Conservation (phyloP, 495 filamentous ascomycete species). For the Xylaria longipes region DNA sequence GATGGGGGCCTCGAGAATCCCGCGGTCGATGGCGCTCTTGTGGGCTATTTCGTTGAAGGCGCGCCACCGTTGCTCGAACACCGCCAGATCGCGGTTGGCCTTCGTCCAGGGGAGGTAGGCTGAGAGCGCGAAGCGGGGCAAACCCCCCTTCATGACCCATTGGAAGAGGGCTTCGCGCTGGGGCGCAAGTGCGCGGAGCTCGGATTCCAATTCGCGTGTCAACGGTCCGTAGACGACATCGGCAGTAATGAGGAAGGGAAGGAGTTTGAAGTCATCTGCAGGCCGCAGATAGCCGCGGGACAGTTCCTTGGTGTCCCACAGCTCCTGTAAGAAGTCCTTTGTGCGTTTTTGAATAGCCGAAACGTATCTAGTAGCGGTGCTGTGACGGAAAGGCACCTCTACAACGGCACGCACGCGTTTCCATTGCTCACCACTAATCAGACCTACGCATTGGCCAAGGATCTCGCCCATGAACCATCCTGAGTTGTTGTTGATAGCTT, state of each 20-base stretch:
- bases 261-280: conserved; percentile 41
- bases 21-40: background rate
- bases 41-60: background rate
- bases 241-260: conserved; percentile 46
- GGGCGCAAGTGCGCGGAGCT: conserved; percentile 30
- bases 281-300: conserved; percentile 23
- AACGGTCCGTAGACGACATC: conserved; percentile 45
- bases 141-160: conserved; percentile 39
- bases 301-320: background rate
- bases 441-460: conserved; percentile 47
- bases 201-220: background rate
- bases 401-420: conserved; percentile 14
- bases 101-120: conserved; percentile 33
- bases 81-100: conserved; percentile 26
- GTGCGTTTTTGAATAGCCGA: background rate
- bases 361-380: background rate
- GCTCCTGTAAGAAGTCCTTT: background rate
- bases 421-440: conserved; percentile 44
- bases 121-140: conserved; percentile 31
- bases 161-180: conserved; percentile 39
- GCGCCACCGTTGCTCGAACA: conserved; percentile 26
- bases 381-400: conserved; percentile 15
- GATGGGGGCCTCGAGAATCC: background rate
- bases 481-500: conserved; percentile 38
- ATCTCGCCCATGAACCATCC: conserved; percentile 45